Conservation (phyloP, 257 asterid genomes). For the Leptodermis oblonga region DNA sequence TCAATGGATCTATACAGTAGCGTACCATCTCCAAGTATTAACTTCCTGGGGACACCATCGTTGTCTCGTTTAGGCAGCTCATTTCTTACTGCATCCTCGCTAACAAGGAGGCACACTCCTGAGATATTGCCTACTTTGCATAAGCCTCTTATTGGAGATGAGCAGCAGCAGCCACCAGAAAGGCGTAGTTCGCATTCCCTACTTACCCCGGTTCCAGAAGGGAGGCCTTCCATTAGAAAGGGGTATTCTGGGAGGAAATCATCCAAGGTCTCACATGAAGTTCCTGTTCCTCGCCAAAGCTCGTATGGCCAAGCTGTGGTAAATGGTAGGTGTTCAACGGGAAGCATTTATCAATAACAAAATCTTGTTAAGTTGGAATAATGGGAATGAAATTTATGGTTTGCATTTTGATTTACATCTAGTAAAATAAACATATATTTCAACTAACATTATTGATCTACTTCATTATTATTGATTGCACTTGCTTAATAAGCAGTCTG, state of each 20-base stretch:
- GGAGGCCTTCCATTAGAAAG: slow-evolving; percentile 45
- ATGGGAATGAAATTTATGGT: not conserved
- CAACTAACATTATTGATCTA: not conserved
- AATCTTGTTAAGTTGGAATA: not conserved
- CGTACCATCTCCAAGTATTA: slow-evolving; percentile 79
- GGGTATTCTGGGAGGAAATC: slow-evolving; percentile 41
- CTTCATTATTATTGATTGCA: not conserved
- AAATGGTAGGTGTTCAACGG: slow-evolving; percentile 44
- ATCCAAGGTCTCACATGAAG: slow-evolving; percentile 50
- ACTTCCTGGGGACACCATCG: slow-evolving; percentile 69
- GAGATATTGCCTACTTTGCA: slow-evolving; percentile 65
- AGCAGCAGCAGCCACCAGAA: slow-evolving; percentile 39
- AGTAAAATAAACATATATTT: not conserved
- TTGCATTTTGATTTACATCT: not conserved
- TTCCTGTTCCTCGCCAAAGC: slow-evolving; percentile 51
- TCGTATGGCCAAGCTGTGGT: slow-evolving; percentile 77
- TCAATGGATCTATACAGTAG: slow-evolving; percentile 87
- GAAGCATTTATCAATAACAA: not conserved
- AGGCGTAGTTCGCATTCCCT: slow-evolving; percentile 59
- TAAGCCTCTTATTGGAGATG: slow-evolving; percentile 63
- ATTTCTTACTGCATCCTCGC: slow-evolving; percentile 59
- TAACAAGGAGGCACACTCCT: slow-evolving; percentile 69
- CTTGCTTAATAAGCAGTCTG: not conserved
- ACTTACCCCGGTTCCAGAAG: slow-evolving; percentile 56
- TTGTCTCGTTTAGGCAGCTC: slow-evolving; percentile 70